Conservation (phyloP, 768 basidiomycete species). For the Rhizopogon vesiculosus region DNA sequence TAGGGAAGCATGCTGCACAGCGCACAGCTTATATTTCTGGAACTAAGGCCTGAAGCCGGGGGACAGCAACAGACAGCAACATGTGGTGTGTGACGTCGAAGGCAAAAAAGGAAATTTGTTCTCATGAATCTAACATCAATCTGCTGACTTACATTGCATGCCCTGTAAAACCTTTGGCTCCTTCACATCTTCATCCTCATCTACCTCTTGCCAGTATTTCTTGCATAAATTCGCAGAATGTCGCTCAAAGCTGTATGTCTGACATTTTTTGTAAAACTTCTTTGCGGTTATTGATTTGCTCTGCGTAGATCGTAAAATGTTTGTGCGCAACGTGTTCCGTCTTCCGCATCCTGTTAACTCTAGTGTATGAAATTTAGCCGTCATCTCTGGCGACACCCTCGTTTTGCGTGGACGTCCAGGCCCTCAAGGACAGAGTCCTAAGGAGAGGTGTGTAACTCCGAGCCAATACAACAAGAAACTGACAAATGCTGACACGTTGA, state of each 20-base stretch:
- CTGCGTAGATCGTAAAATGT: slow-evolving; percentile 58
- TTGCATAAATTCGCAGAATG: slow-evolving; percentile 35
- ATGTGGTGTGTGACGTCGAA: not conserved
- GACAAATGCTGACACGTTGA: slow-evolving; percentile 8
- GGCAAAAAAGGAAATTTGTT: slow-evolving; percentile 3
- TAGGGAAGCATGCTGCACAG: not conserved
- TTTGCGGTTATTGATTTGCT: not conserved
- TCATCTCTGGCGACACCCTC: slow-evolving; percentile 87
- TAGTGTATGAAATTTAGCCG: slow-evolving; percentile 47
- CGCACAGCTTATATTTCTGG: too few species aligned
- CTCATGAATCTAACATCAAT: slow-evolving; percentile 1
- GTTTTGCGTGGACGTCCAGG: slow-evolving; percentile 74
- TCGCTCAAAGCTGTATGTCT: slow-evolving; percentile 72
- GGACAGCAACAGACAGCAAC: not conserved
- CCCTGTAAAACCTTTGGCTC: not conserved
- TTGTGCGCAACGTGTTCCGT: slow-evolving; percentile 11
- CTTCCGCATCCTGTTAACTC: slow-evolving; percentile 13
- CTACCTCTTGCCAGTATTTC: slow-evolving; percentile 2
- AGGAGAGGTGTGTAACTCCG: slow-evolving; percentile 63
- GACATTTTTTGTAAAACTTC: not conserved
- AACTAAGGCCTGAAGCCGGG: too few species aligned
- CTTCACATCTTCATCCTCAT: not conserved
- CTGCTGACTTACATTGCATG: not conserved
- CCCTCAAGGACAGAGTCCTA: slow-evolving; percentile 81
- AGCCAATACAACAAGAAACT: slow-evolving; percentile 4